These are phyloP conservation scores for Perilla frutescens DNA, from an alignment of 257 asterid genomes.

Conservation along the genomic window DNA sequence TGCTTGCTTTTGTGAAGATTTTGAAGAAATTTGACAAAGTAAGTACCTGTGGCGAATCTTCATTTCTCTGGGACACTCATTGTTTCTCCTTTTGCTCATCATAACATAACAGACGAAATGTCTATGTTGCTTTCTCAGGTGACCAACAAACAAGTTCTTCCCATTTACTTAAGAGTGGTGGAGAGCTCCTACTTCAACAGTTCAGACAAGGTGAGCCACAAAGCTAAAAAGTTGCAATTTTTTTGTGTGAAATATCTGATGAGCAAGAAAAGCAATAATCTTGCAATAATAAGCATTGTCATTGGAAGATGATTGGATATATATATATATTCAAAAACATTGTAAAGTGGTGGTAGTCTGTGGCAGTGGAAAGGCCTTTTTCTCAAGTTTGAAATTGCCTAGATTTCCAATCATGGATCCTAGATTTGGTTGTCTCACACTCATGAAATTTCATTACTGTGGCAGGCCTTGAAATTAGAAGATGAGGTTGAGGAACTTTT, in stretches of 20 bases:
- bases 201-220: slow-evolving; percentile 81
- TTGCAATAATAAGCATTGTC: slow-evolving; percentile 11
- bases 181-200: slow-evolving; percentile 93
- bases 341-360: slow-evolving; percentile 44
- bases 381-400: slow-evolving; percentile 35
- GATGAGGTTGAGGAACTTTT: slow-evolving; percentile 90
- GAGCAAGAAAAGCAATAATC: slow-evolving; percentile 21
- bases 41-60: slow-evolving; percentile 30
- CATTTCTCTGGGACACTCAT: not conserved
- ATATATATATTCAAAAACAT: slow-evolving; percentile 36
- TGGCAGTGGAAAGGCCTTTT: not conserved
- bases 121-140: slow-evolving; percentile 53
- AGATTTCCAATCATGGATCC: slow-evolving; percentile 43
- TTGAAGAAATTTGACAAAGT: slow-evolving; percentile 99
- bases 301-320: slow-evolving; percentile 56
- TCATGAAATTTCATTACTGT: slow-evolving; percentile 3
- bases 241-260: slow-evolving; percentile 23
- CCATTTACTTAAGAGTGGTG: slow-evolving; percentile 86
- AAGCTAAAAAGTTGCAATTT: slow-evolving; percentile 17
- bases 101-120: not conserved
- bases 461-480: slow-evolving; percentile 73
- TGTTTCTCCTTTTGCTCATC: not conserved
- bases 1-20: slow-evolving; percentile 94
- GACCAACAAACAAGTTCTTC: slow-evolving; percentile 87
- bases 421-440: slow-evolving; percentile 38